phyloP scores from a whole-genome alignment of 2,329 filamentous ascomycete species.

The Endocalyx cinctus region DNA sequence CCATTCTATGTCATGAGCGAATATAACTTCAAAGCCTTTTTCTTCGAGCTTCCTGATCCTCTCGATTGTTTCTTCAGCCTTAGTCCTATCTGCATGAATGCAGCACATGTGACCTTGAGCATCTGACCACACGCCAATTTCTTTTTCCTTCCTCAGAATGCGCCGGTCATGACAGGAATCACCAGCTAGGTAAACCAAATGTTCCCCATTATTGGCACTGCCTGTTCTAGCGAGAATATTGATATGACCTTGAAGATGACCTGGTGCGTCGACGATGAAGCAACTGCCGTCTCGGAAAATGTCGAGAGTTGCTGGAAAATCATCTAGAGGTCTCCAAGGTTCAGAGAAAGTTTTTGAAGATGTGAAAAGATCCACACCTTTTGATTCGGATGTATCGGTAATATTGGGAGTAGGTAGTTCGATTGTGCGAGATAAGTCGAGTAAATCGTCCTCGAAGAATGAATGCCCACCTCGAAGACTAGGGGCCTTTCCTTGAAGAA shows the following conservation, averaged over 20 bases:
- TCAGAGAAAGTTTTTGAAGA: conserved; percentile 1
- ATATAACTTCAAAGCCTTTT: conserved; percentile 39
- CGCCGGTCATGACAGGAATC: conserved; percentile 46
- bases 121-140: conserved; percentile 43
- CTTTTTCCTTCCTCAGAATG: conserved; percentile 42
- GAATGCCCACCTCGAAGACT: conserved; percentile 8
- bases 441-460: conserved; percentile 8
- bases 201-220: too few species aligned
- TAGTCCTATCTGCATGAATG: conserved; percentile 42
- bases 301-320: conserved; percentile 23
- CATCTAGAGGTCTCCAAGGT: conserved; percentile 4
- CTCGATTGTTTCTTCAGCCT: conserved; percentile 37
- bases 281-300: conserved; percentile 38
- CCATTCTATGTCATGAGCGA: conserved; percentile 45
- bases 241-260: conserved; percentile 43
- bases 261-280: conserved; percentile 42
- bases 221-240: conserved; percentile 36
- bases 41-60: conserved; percentile 17
- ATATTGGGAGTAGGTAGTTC: conserved; percentile 2
- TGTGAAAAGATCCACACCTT: background rate
- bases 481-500: conserved; percentile 4
- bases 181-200: conserved; percentile 44
- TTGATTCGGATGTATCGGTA: background rate
- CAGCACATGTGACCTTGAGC: conserved; percentile 36
- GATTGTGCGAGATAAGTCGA: conserved; percentile 3